Evolutionary conservation across 2,329 filamentous ascomycete genomes (phyloP).

Genomic region (Pseudogymnoascus sp.): DNA sequence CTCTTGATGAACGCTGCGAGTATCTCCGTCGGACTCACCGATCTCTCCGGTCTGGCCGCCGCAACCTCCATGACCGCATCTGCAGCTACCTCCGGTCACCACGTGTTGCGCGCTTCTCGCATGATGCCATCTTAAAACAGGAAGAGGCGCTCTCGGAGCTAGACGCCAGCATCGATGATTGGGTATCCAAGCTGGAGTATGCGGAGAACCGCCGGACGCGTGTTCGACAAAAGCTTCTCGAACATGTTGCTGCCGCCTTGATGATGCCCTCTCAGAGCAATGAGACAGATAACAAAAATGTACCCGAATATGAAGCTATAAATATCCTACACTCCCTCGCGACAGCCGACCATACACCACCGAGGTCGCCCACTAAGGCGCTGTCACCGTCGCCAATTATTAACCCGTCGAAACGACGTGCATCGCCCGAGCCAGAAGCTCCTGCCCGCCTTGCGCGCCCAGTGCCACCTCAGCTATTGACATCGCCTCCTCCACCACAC

Average conservation of each 20-base stretch:
- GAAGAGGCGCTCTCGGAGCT: slow-evolving; percentile 73
- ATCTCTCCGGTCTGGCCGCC: slow-evolving; percentile 65
- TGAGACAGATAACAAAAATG: slow-evolving; percentile 35
- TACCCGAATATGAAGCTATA: slow-evolving; percentile 30
- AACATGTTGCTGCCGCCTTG: slow-evolving; percentile 69
- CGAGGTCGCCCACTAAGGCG: slow-evolving; percentile 49
- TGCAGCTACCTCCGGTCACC: slow-evolving; percentile 69
- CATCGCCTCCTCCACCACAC: slow-evolving; percentile 45
- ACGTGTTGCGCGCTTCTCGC: slow-evolving; percentile 62
- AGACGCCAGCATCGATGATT: slow-evolving; percentile 72
- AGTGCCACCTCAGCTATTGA: slow-evolving; percentile 22
- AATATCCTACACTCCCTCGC: slow-evolving; percentile 19
- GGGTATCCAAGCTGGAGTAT: slow-evolving; percentile 71
- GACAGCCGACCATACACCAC: slow-evolving; percentile 35
- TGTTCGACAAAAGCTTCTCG: slow-evolving; percentile 71
- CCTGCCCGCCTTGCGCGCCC: slow-evolving; percentile 21
- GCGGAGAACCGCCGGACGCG: slow-evolving; percentile 70
- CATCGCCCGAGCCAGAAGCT: slow-evolving; percentile 1
- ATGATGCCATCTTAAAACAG: slow-evolving; percentile 69
- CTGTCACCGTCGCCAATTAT: slow-evolving; percentile 21
- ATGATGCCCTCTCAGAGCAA: slow-evolving; percentile 37
- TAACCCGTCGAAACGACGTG: slow-evolving; percentile 4
- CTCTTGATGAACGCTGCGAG: slow-evolving; percentile 69
- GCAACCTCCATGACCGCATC: slow-evolving; percentile 69
- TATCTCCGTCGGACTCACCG: slow-evolving; percentile 72